A percentile compares a stretch with the other conserved stretches of the same genome.
phyloP scores from a whole-genome alignment of 1,284 basidiomycete genomes.

The Puccinia triticina region DNA sequence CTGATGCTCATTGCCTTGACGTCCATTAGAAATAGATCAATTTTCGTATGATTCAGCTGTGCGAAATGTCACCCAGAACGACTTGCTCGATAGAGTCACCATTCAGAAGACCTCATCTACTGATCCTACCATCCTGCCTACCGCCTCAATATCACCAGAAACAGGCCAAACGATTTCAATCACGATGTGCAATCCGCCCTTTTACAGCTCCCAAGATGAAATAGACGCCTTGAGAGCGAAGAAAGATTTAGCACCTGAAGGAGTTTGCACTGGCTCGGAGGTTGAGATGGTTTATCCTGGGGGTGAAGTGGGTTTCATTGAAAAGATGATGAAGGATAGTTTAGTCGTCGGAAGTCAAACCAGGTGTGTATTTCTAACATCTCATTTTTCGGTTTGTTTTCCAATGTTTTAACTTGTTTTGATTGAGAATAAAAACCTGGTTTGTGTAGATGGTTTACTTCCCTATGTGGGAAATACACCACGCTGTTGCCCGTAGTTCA shows the following conservation, averaged over 20 bases:
- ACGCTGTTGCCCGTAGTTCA: conserved; percentile 71
- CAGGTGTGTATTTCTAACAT: conserved; percentile 61
- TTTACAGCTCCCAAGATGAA: conserved; percentile 76
- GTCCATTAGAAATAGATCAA: conserved; percentile 70
- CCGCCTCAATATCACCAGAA: neutral
- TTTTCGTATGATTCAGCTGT: conserved; percentile 67
- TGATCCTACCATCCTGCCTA: conserved; percentile 31
- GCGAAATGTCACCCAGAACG: conserved; percentile 67
- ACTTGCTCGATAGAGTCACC: conserved; percentile 64
- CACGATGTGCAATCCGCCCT: conserved; percentile 94
- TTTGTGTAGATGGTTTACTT: conserved; percentile 82
- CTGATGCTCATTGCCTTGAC: neutral
- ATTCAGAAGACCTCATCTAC: conserved; percentile 56
- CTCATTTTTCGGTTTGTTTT: neutral
- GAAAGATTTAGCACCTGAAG: conserved; percentile 68
- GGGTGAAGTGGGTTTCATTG: conserved; percentile 80
- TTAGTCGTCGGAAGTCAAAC: conserved; percentile 64
- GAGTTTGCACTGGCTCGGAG: conserved; percentile 76
- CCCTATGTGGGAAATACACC: conserved; percentile 82
- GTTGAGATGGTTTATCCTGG: conserved; percentile 84
- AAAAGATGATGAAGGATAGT: conserved; percentile 77
- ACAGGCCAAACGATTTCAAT: conserved; percentile 66
- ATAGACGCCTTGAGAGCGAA: conserved; percentile 70
- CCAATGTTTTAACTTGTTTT: neutral
- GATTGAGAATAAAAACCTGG: neutral